phyloP scores from a whole-genome alignment of 176 grass and related monocot genomes.

The Coix lacrymajobi region DNA sequence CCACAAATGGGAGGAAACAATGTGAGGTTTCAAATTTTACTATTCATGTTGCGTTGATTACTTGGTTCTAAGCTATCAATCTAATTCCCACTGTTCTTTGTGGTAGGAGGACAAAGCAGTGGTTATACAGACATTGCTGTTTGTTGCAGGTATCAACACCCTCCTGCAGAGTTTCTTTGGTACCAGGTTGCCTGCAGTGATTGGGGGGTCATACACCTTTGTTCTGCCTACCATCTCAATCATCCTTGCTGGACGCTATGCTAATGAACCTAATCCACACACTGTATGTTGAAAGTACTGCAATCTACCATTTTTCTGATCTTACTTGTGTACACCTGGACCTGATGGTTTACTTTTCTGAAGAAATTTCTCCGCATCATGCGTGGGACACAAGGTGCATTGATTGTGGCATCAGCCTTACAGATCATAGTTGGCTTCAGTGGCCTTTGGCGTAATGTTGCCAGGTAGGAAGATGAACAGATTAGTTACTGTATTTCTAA shows the following conservation, averaged over 20 bases:
- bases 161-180: conserved; percentile 95
- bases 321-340: conserved; percentile 12
- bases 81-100: background rate
- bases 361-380: conserved; percentile 96
- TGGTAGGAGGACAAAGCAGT: conserved; percentile 88
- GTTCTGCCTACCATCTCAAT: conserved; percentile 93
- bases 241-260: conserved; percentile 85
- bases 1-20: conserved; percentile 99
- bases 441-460: conserved; percentile 96
- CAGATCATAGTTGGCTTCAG: conserved; percentile 98
- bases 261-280: conserved; percentile 61
- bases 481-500: background rate
- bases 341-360: conserved; percentile 30
- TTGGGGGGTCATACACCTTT: conserved; percentile 92
- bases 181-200: conserved; percentile 84
- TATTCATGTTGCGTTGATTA: background rate
- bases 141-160: conserved; percentile 91
- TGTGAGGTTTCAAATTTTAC: conserved; percentile 41
- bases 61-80: background rate
- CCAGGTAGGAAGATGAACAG: conserved; percentile 50
- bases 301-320: background rate
- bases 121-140: conserved; percentile 87
- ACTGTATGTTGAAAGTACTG: conserved; percentile 39
- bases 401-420: conserved; percentile 92
- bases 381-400: conserved; percentile 92